Evolutionary conservation across 176 grass and related monocot genomes (phyloP).

Genomic region (Eremochloa ophiuroides): DNA sequence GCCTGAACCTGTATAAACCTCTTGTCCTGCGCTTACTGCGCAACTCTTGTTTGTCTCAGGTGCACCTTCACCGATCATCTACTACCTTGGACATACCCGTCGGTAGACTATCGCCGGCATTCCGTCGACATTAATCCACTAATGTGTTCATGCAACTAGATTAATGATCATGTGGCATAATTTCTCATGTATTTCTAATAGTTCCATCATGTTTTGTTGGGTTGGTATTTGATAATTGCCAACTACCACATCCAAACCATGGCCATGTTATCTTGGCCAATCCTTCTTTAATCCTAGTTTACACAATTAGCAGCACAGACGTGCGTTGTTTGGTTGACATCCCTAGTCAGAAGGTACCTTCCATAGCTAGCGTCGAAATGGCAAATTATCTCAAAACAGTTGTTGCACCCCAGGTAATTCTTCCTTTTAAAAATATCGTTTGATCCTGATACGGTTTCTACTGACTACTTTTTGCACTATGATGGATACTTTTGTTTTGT

Average conservation of each 20-base stretch:
- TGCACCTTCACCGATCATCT: no score
- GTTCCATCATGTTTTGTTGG: conserved; percentile 97
- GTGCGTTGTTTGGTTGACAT: conserved; percentile 95
- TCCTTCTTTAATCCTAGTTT: conserved; percentile 97
- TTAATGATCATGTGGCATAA: no score
- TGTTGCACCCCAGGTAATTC: conserved; percentile 88
- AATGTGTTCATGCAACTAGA: no score
- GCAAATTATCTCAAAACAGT: conserved; percentile 86
- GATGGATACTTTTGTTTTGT: not conserved
- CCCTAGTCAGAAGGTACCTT: conserved; percentile 94
- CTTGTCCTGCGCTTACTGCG: no score
- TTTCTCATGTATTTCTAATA: no score
- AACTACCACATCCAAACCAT: conserved; percentile 82
- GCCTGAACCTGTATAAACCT: no score
- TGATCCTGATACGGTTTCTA: not conserved
- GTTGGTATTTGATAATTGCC: conserved; percentile 85
- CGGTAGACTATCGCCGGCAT: no score
- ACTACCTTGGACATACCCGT: no score
- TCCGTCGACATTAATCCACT: no score
- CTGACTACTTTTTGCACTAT: not conserved
- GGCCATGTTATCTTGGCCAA: conserved; percentile 97
- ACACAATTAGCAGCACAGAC: conserved; percentile 95
- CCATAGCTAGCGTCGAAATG: conserved; percentile 93
- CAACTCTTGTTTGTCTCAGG: no score
- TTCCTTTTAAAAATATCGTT: not conserved